Evolutionary conservation across 179 eudicot genomes (phyloP).

Genomic region (Sideroxylon spinosum): DNA sequence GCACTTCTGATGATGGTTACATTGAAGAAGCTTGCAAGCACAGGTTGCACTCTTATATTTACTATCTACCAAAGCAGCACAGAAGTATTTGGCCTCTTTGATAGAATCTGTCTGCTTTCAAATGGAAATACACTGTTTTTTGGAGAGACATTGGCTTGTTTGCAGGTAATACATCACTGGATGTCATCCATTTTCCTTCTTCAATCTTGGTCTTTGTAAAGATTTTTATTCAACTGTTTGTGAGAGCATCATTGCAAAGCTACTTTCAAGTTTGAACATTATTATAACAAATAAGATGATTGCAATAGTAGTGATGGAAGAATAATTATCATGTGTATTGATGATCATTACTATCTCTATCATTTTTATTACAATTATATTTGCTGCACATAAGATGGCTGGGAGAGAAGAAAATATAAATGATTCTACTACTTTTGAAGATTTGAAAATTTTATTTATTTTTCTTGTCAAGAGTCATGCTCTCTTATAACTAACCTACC

Average conservation of each 20-base stretch:
- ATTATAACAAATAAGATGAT: neutral
- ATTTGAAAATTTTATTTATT: neutral
- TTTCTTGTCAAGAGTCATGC: neutral
- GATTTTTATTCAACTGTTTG: neutral
- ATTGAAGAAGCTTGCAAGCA: slow-evolving; percentile 89
- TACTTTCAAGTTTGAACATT: neutral
- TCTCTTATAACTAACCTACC: slow-evolving; percentile 15
- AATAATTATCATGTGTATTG: neutral
- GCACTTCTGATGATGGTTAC: slow-evolving; percentile 99
- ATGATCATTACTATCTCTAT: neutral
- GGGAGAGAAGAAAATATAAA: neutral
- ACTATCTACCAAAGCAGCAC: slow-evolving; percentile 97
- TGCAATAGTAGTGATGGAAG: neutral
- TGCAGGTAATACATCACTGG: slow-evolving; percentile 56
- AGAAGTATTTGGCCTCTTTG: slow-evolving; percentile 98
- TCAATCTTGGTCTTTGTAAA: neutral
- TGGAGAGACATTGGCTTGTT: slow-evolving; percentile 92
- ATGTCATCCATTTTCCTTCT: neutral
- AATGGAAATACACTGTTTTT: slow-evolving; percentile 93
- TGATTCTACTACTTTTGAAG: neutral
- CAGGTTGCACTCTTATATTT: slow-evolving; percentile 93
- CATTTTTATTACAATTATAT: neutral
- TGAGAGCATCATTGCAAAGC: neutral
- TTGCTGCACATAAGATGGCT: neutral
- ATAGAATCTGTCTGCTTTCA: slow-evolving; percentile 89